A percentile compares a stretch with the other conserved stretches of the same genome.
Conservation (phyloP, 768 basidiomycete genomes). For the Tubosaeta sp. region DNA sequence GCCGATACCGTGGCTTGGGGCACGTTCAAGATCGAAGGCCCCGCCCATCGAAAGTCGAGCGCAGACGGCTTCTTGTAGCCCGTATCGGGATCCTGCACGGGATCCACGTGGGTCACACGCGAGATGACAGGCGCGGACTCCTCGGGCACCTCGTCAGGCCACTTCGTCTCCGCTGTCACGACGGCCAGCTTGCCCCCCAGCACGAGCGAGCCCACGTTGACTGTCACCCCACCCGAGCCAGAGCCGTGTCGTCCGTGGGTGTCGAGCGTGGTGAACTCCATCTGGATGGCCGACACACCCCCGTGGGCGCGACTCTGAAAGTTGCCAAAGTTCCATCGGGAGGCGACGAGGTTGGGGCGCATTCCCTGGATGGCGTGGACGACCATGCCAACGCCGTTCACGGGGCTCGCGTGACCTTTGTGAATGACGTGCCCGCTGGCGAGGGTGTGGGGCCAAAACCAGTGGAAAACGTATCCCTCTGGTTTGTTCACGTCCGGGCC, state of each 20-base stretch:
- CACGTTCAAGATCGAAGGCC: constrained; percentile 53
- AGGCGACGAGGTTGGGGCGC: constrained; percentile 90
- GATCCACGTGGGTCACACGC: constrained; percentile 58
- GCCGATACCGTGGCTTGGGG: constrained; percentile 54
- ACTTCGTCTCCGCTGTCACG: constrained; percentile 78
- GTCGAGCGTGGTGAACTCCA: constrained; percentile 90
- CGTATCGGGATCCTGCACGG: constrained; percentile 70
- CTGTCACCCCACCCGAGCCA: constrained; percentile 77
- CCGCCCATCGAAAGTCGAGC: constrained; percentile 76
- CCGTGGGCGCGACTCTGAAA: constrained; percentile 76
- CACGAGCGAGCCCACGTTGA: constrained; percentile 84
- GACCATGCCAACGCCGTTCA: constrained; percentile 76
- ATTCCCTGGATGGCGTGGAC: constrained; percentile 98
- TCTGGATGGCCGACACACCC: constrained; percentile 83
- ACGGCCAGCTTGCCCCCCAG: constrained; percentile 70
- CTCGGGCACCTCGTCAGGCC: constrained; percentile 57
- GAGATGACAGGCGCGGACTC: constrained; percentile 53
- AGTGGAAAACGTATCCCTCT: constrained; percentile 85
- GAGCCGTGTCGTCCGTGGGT: constrained; percentile 73
- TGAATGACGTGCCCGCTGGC: constrained; percentile 64
- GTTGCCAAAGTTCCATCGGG: constrained; percentile 92
- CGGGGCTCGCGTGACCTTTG: constrained; percentile 54
- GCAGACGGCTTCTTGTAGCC: constrained; percentile 71
- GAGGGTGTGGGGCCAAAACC: constrained; percentile 77
- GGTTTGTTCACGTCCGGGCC: constrained; percentile 63